Evolutionary conservation across 306 rosid genomes (phyloP), one percentile per base, ranked within the genome.

Genomic region (Leucaena leucocephala): DNA sequence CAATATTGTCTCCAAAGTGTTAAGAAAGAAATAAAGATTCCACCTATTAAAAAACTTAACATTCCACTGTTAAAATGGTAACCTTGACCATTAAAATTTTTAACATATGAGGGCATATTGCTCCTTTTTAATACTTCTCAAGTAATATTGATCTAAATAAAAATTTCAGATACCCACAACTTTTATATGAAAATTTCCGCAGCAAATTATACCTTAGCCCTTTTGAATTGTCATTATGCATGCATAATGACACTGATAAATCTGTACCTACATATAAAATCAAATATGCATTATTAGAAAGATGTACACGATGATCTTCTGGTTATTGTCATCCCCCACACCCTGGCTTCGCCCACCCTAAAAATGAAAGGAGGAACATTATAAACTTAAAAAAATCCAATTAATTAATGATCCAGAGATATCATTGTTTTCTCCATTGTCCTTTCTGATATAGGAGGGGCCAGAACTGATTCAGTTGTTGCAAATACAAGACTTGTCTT

Each of bases 401-500:
- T 44, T 21, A 13, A 22, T 17, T 21, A 13, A 22, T 17, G 15
- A 68, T 27, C 19, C 48, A 57, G 61, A 70, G 66, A 55, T 49
- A 42, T 43, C 22, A 74, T 16, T 68, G 61, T 75, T 80, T 21
- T 5, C 7, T 17, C 16, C 35, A 38, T 63, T 73, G 81, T 70
- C 79, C 55, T 74, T 61, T 86, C 19, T 42, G 21, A 11, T 21
- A 58, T 14, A 5, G 50, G 52, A 61, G 90, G 89, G 82, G 64
- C 84, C 84, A 65, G 71, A 81, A 74, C 45, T 50, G 77, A 81
- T 64, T 66, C 77, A 77, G 61, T 45, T 12, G 71, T 59, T 54
- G 70, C 35, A 72, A 72, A 74, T 75, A 50, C 80, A 74, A 75
- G 10, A 75, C 82, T 65, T 78, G 87, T 84, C 86, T 62, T 68